Evolutionary conservation across 1,284 basidiomycete species (phyloP), one percentile per base, ranked within the genome.

Genomic region (Omphalotus olearius): DNA sequence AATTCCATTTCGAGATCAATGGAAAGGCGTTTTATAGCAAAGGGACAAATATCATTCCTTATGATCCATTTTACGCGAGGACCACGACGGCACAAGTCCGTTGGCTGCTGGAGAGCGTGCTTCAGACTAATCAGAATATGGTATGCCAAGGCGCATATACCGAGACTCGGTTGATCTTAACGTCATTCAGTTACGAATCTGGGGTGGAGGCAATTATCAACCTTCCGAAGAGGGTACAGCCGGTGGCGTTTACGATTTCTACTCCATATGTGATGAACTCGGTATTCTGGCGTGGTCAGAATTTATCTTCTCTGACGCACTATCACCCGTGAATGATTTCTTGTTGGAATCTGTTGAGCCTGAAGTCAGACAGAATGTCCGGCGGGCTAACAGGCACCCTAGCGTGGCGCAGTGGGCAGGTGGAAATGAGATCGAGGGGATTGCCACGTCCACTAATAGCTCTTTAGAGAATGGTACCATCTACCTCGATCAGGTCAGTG

Each of bases 271-370:
- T 60, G 82, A 85, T 60, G 79, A 83, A 59, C 68, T 83, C 0
- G 82, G 83, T 6, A 79, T 84, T 54, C 66, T 85, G 44, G 79
- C 75, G 2, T 85, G 83, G 83, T 80, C 79, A 2, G 83, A 85
- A 59, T 72, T 81, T 47, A 80, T 81, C 48, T 84, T 83, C 64
- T 83, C 82, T 1, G 80, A 82, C 55, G 68, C 77, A 1, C 58
- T 80, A n/a, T 80, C 78, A 57, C 77, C 82, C 0, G 73, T 79
- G 59, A 76, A 83, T 50, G 66, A 70, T 54, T 81, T 75, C 56
- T 58, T 83, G 17, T 59, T 84, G 13, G 72, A 75, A 45, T 74
- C 74, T 4, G 66, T 83, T 49, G 74, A 77, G 35, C 73, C 73
- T 1, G 83, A 85, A 63, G 75, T 83, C 10, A 66, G 74, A 18